These are phyloP conservation scores for Cutaneotrichosporon spelunceum DNA, from an alignment of 1,284 basidiomycete species.

Conservation along the genomic window DNA sequence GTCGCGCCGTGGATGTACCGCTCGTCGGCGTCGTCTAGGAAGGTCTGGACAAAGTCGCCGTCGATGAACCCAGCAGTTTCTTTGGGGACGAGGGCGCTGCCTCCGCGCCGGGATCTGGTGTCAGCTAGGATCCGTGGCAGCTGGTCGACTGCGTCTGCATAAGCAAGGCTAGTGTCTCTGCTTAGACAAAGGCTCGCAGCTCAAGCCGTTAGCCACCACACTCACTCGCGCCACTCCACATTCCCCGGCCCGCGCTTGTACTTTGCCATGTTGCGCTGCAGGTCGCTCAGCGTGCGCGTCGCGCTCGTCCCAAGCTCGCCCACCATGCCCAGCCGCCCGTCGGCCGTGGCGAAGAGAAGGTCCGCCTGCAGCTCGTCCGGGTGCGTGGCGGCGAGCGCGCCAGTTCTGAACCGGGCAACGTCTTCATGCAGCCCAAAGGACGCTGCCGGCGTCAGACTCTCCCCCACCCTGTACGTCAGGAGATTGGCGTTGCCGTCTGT, in stretches of 20 bases:
- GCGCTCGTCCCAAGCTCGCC: slow-evolving; percentile 61
- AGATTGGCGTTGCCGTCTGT: slow-evolving; percentile 62
- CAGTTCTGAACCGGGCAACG: slow-evolving; percentile 45
- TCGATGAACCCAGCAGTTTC: slow-evolving; percentile 72
- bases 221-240: slow-evolving; percentile 64
- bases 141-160: neutral
- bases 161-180: neutral
- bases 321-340: slow-evolving; percentile 77
- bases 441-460: slow-evolving; percentile 47
- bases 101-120: slow-evolving; percentile 63
- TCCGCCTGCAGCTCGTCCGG: slow-evolving; percentile 53
- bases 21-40: slow-evolving; percentile 52
- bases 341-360: slow-evolving; percentile 72
- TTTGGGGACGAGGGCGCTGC: slow-evolving; percentile 58
- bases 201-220: slow-evolving; percentile 10
- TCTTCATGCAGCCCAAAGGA: slow-evolving; percentile 53
- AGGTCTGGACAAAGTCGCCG: slow-evolving; percentile 77
- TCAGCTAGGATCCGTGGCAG: slow-evolving; percentile 4
- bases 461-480: slow-evolving; percentile 57
- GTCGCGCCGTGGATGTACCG: neutral
- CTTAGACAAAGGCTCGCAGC: no score
- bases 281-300: slow-evolving; percentile 64
- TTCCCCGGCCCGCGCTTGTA: slow-evolving; percentile 61
- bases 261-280: slow-evolving; percentile 73
- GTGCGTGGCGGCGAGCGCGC: slow-evolving; percentile 36